phyloP scores from a whole-genome alignment of 73 alveolate genomes.

The Strombidium stylifer region DNA sequence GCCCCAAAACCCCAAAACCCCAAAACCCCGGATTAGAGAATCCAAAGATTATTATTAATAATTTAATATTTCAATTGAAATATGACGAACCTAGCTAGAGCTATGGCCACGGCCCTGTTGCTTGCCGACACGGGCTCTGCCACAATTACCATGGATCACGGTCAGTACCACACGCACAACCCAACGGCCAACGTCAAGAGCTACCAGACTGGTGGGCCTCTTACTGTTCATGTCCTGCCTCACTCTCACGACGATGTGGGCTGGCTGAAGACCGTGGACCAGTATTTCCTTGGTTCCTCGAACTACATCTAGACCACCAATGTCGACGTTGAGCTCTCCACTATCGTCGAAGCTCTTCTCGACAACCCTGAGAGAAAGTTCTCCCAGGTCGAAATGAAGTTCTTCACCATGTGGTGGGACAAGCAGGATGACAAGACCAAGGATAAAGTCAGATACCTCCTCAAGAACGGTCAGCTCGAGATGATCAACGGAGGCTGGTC shows the following conservation, averaged over 20 bases:
- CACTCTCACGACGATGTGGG: conserved; percentile 95
- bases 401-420: conserved; percentile 87
- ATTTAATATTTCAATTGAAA: too few species aligned
- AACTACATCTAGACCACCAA: conserved; percentile 31
- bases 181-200: conserved; percentile 89
- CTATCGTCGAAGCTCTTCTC: conserved; percentile 35
- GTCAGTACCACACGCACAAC: conserved; percentile 85
- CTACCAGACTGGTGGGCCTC: conserved; percentile 90
- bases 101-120: too few species aligned
- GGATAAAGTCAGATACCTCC: conserved; percentile 34
- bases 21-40: too few species aligned
- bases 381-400: conserved; percentile 88
- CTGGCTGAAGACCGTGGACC: conserved; percentile 90
- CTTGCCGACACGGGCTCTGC: too few species aligned
- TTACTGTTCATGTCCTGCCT: conserved; percentile 74
- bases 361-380: conserved; percentile 69
- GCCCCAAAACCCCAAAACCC: too few species aligned
- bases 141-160: too few species aligned
- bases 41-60: too few species aligned
- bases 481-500: conserved; percentile 90
- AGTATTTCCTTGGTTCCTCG: conserved; percentile 62
- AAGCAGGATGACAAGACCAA: conserved; percentile 55
- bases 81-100: too few species aligned
- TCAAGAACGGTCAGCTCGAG: conserved; percentile 78
- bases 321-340: conserved; percentile 50